Evolutionary conservation across 176 grass and related monocot species (phyloP), one percentile per base, ranked within the genome.

Genomic region (Oryza nivara): DNA sequence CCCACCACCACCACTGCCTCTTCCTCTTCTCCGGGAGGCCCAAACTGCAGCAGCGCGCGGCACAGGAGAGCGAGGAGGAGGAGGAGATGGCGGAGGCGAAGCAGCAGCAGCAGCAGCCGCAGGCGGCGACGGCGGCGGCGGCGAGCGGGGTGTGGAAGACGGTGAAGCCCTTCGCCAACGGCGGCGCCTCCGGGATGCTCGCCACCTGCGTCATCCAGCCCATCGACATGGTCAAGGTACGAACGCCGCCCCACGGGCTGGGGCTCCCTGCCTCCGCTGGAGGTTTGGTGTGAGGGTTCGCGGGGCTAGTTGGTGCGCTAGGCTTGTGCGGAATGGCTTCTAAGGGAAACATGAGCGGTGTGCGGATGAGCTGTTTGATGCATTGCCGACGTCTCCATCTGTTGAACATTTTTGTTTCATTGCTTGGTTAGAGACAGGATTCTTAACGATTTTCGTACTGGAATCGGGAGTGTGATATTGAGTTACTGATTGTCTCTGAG

Each of bases 201-300:
- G 90, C 93, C 28, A 95, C 93, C 64, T 92, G 90, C 88, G 88
- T 95, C 79, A 92, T 95, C 75, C 93, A 95, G 76, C 93, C 93
- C 25, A 95, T 95, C 86, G 93, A 95, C 67, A 95, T 92, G 93
- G 61, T 95, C 82, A 95, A 95, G 93, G 93, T 92, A 41, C 4
- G 20, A 2, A 2, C 38, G 11, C 15, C 30, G 30, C 30, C 30
- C 23, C 65, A 11, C 64, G 25, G 30, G 30, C 30, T 32, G 30
- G 65, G 65, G 43, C 43, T 44, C 43, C 47, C 47, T 12, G 47
- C 47, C 47, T 14, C 47, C 11, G 13, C 36, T 6, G 36, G 36
- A 38, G 36, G 36, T 38, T 38, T 38, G 36, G 5, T 38, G 5
- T 5, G 36, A 38, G 36, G 46, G 46, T 47, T 3, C 11, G 46